A percentile compares a stretch with the other conserved stretches of the same genome.
Conservation (phyloP, 1,284 basidiomycete species). For the Anthracocystis setariae region DNA sequence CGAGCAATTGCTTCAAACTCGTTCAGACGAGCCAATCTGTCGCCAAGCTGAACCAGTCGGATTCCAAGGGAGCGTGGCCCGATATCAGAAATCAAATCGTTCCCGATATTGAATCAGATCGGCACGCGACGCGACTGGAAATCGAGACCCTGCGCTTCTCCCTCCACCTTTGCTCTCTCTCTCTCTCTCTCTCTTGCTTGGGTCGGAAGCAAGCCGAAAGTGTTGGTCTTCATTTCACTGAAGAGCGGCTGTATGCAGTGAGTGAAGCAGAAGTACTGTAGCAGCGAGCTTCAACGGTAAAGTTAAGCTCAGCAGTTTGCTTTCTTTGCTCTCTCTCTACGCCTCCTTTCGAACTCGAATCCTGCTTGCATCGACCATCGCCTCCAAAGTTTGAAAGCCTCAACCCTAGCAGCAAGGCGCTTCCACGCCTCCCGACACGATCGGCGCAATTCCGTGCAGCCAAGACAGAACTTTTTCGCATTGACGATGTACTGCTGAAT, state of each 20-base stretch:
- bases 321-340: neutral
- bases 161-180: no score
- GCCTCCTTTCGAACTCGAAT: neutral
- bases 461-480: no score
- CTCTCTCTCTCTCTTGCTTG: neutral
- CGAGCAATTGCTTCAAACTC: no score
- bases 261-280: neutral
- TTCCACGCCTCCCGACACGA: no score
- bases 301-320: neutral
- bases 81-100: no score
- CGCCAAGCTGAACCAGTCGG: no score
- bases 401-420: neutral
- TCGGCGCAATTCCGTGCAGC: no score
- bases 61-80: no score
- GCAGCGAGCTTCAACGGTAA: neutral
- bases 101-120: no score
- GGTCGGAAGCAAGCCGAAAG: neutral
- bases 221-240: constrained; percentile 3
- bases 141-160: neutral
- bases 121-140: neutral
- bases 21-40: no score
- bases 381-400: neutral
- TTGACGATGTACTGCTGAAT: no score
- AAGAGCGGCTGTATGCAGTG: neutral
- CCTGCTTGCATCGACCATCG: neutral